Evolutionary conservation across 495 filamentous ascomycete genomes (phyloP).

Genomic region (Hypoxylon rickii): DNA sequence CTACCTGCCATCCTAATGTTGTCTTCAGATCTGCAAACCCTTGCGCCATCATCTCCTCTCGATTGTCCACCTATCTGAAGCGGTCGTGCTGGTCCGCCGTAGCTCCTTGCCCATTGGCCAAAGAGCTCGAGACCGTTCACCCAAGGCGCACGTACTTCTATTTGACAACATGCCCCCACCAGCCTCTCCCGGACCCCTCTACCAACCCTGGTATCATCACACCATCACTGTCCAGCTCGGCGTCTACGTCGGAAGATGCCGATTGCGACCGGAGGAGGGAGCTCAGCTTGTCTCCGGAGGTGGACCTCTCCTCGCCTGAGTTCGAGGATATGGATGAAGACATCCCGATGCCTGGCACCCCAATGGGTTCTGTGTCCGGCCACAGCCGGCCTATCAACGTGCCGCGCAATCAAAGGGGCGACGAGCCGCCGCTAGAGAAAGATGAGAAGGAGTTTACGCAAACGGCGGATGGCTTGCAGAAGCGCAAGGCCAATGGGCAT

Average conservation of each 20-base stretch:
- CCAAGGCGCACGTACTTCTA: slow-evolving; percentile 96
- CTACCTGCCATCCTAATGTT: slow-evolving; percentile 12
- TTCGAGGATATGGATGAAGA: slow-evolving; percentile 75
- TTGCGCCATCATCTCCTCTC: slow-evolving; percentile 90
- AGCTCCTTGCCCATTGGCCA: slow-evolving; percentile 84
- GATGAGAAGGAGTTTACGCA: slow-evolving; percentile 97
- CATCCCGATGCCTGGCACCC: slow-evolving; percentile 57
- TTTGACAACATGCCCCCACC: slow-evolving; percentile 80
- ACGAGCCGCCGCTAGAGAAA: slow-evolving; percentile 86
- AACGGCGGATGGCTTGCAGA: slow-evolving; percentile 84
- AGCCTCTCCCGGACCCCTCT: slow-evolving; percentile 77
- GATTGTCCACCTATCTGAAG: slow-evolving; percentile 85
- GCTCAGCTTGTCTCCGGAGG: slow-evolving; percentile 86
- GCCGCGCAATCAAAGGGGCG: slow-evolving; percentile 68
- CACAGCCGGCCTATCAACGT: slow-evolving; percentile 46
- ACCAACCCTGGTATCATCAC: slow-evolving; percentile 70
- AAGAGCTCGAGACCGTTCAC: slow-evolving; percentile 89
- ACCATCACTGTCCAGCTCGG: slow-evolving; percentile 79
- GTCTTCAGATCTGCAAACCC: slow-evolving; percentile 85
- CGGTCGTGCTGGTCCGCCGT: slow-evolving; percentile 78
- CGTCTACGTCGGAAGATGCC: slow-evolving; percentile 68
- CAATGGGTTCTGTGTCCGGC: slow-evolving; percentile 62
- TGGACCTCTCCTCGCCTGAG: slow-evolving; percentile 87
- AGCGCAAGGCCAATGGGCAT: slow-evolving; percentile 65
- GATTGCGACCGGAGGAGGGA: slow-evolving; percentile 73